Conservation (phyloP, 2,329 filamentous ascomycete genomes). For the Neoascochyta sp. region DNA sequence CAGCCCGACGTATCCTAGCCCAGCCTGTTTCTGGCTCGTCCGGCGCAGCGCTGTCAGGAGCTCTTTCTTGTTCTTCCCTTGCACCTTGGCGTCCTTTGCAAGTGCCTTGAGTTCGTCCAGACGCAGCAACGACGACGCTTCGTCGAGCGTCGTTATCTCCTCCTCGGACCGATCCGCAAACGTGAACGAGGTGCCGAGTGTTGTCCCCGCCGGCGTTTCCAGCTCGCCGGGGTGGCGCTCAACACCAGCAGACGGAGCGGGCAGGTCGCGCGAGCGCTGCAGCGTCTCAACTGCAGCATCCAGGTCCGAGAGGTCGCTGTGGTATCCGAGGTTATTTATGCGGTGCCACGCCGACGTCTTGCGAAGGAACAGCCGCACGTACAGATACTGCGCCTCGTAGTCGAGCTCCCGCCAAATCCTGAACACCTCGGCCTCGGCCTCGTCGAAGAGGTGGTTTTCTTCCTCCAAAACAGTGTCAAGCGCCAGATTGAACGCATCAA, state of each 20-base stretch:
- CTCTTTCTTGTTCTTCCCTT: conserved; percentile 84
- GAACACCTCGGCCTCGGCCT: conserved; percentile 74
- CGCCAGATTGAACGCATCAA: conserved; percentile 93
- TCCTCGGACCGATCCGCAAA: conserved; percentile 79
- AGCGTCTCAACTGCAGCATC: conserved; percentile 62
- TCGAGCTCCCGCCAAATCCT: conserved; percentile 65
- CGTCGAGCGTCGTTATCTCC: conserved; percentile 71
- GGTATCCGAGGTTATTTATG: conserved; percentile 70
- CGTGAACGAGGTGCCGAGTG: conserved; percentile 58
- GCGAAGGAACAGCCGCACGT: conserved; percentile 86
- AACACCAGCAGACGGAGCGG: conserved; percentile 39
- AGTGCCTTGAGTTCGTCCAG: conserved; percentile 82
- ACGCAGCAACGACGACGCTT: conserved; percentile 76
- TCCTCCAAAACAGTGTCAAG: conserved; percentile 85
- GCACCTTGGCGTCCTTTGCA: conserved; percentile 80
- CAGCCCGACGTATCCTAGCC: conserved; percentile 66
- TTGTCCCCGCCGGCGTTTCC: conserved; percentile 45
- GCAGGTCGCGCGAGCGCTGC: conserved; percentile 57
- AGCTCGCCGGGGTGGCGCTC: conserved; percentile 48
- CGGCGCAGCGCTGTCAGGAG: conserved; percentile 69
- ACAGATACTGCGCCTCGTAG: conserved; percentile 91
- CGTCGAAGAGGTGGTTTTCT: conserved; percentile 82
- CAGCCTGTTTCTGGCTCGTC: conserved; percentile 69
- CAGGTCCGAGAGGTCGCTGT: conserved; percentile 76
- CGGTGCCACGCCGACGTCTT: conserved; percentile 93